A percentile compares a stretch with the other conserved stretches of the same genome.
phyloP scores from a whole-genome alignment of 352 stramenopile genomes.

The Phytophthora chlamydospora region DNA sequence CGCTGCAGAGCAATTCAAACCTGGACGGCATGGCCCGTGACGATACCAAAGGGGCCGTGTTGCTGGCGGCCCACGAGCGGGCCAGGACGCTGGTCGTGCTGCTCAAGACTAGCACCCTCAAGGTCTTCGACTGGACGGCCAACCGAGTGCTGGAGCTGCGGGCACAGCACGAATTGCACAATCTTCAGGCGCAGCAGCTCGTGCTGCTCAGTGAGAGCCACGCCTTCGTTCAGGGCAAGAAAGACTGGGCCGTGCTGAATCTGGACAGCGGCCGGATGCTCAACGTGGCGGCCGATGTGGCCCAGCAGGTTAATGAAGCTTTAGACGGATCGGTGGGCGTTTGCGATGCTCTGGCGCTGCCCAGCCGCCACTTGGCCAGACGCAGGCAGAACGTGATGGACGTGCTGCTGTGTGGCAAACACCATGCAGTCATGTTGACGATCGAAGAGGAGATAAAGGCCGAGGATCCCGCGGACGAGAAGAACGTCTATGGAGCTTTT shows the following conservation, averaged over 20 bases:
- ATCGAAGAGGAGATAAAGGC: conserved; percentile 31
- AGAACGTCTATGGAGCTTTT: conserved; percentile 34
- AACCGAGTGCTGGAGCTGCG: conserved; percentile 57
- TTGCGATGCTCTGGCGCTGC: conserved; percentile 46
- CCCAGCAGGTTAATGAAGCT: conserved; percentile 26
- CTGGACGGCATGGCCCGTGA: conserved; percentile 54
- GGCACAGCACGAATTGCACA: conserved; percentile 61
- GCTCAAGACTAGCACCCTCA: conserved; percentile 68
- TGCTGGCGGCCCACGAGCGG: conserved; percentile 65
- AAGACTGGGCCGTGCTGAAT: conserved; percentile 68
- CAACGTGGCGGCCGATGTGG: conserved; percentile 27
- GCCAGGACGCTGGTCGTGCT: conserved; percentile 56
- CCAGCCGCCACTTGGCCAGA: conserved; percentile 36
- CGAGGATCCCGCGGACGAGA: conserved; percentile 17
- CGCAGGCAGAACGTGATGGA: conserved; percentile 47
- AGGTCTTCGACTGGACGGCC: conserved; percentile 79
- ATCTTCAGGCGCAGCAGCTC: conserved; percentile 55
- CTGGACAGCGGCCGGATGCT: conserved; percentile 65
- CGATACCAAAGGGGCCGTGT: conserved; percentile 63
- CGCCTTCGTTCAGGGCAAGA: conserved; percentile 67
- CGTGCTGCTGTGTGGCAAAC: conserved; percentile 67
- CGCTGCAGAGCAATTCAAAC: conserved; percentile 54
- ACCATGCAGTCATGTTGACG: conserved; percentile 53
- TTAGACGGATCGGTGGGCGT: conserved; percentile 34
- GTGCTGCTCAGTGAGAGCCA: conserved; percentile 73